Conservation (phyloP, 2,329 filamentous ascomycete genomes). For the Pseudogymnoascus sp. region DNA sequence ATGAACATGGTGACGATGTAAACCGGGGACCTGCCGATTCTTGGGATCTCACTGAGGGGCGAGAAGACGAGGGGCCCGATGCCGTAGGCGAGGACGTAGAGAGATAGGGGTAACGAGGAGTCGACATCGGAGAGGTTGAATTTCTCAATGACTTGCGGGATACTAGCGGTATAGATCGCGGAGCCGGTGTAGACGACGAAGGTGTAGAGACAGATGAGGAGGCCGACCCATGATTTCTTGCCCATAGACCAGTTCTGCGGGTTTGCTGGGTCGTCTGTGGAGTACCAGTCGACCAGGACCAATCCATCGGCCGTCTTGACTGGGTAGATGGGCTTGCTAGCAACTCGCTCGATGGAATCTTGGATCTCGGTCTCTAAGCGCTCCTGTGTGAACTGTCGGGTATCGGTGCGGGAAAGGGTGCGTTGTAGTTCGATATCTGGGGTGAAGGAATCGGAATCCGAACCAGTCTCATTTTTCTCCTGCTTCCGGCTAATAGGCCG, state of each 20-base stretch:
- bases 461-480: not conserved
- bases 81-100: slow-evolving; percentile 58
- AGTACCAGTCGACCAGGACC: slow-evolving; percentile 47
- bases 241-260: slow-evolving; percentile 45
- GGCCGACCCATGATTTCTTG: slow-evolving; percentile 34
- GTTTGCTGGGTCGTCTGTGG: slow-evolving; percentile 45
- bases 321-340: slow-evolving; percentile 37
- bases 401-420: slow-evolving; percentile 21
- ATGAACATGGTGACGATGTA: slow-evolving; percentile 61
- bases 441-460: slow-evolving; percentile 13
- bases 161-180: slow-evolving; percentile 40
- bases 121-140: slow-evolving; percentile 45
- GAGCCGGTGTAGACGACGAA: slow-evolving; percentile 48
- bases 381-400: slow-evolving; percentile 29
- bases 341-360: slow-evolving; percentile 29
- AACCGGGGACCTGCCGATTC: slow-evolving; percentile 57
- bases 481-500: not conserved
- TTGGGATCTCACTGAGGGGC: slow-evolving; percentile 57
- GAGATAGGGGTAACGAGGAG: slow-evolving; percentile 48
- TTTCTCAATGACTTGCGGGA: slow-evolving; percentile 39
- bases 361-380: slow-evolving; percentile 32
- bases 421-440: slow-evolving; percentile 14
- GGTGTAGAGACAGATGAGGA: slow-evolving; percentile 47
- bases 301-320: slow-evolving; percentile 42
- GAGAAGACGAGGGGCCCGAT: slow-evolving; percentile 57